A percentile compares a stretch with the other conserved stretches of the same genome.
These are phyloP conservation scores for Strigomonas galati DNA, from an alignment of 208 protist species.

Conservation along the genomic window DNA sequence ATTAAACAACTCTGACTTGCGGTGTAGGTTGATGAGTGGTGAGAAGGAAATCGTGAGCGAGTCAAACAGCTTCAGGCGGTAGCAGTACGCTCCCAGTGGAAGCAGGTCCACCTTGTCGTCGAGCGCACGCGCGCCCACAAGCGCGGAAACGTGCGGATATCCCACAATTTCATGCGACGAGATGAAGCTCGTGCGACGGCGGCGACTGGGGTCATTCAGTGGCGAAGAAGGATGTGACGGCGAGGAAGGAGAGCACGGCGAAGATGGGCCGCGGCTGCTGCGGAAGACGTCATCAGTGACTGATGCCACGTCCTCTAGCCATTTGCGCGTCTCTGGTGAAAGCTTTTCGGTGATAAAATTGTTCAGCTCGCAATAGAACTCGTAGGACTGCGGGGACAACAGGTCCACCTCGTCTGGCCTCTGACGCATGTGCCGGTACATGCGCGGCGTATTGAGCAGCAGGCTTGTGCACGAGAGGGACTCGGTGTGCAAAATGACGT, in stretches of 20 bases:
- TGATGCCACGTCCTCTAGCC: background rate
- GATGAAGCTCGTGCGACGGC: background rate
- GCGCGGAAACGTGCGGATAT: conserved; percentile 46
- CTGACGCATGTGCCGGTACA: conserved; percentile 51
- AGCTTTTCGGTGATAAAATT: conserved; percentile 20
- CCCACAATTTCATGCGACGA: conserved; percentile 59
- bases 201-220: background rate
- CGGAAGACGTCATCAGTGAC: background rate
- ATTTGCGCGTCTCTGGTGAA: background rate
- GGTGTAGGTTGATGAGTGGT: conserved; percentile 72
- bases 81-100: conserved; percentile 64
- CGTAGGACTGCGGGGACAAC: conserved; percentile 32
- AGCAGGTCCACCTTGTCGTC: conserved; percentile 46
- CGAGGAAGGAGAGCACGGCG: background rate
- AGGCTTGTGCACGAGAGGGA: conserved; percentile 30
- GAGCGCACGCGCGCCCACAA: conserved; percentile 51
- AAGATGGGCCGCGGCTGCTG: background rate
- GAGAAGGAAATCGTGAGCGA: conserved; percentile 64
- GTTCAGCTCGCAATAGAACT: conserved; percentile 60
- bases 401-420: conserved; percentile 26
- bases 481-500: conserved; percentile 49
- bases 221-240: background rate
- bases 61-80: conserved; percentile 70
- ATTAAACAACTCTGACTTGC: conserved; percentile 73
- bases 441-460: conserved; percentile 36